Conservation (phyloP, 2,329 filamentous ascomycete genomes). For the Fusarium illudens region DNA sequence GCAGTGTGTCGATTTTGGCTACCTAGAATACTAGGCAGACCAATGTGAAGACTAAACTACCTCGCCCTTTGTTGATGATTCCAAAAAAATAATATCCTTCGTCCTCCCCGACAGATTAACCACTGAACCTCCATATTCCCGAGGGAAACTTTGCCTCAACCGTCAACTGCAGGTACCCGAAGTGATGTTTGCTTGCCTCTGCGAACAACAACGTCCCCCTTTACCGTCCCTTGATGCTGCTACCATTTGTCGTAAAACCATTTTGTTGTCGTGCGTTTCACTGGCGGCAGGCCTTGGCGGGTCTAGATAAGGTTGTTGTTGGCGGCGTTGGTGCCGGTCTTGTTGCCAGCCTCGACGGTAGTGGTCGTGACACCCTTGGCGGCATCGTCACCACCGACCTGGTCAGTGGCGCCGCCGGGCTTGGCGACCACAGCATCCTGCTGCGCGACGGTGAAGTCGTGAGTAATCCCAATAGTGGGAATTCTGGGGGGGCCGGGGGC, state of each 20-base stretch:
- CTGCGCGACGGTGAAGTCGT: background rate
- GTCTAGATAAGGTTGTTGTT: background rate
- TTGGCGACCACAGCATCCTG: background rate
- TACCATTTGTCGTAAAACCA: background rate
- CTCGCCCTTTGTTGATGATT: background rate
- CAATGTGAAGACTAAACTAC: background rate
- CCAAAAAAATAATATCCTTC: background rate
- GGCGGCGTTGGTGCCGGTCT: background rate
- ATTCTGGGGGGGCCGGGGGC: background rate
- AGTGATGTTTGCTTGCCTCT: background rate
- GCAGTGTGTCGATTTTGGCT: background rate
- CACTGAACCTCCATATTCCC: slow-evolving; percentile 10
- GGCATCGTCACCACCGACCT: background rate
- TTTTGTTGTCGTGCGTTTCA: background rate
- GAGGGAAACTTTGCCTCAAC: slow-evolving; percentile 2
- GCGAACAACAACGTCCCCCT: background rate
- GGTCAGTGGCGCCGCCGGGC: background rate
- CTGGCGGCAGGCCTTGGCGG: background rate
- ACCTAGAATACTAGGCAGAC: too few relatives aligned
- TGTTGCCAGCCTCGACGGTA: background rate
- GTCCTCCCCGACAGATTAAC: background rate
- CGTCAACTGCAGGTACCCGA: slow-evolving; percentile 8
- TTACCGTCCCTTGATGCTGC: background rate
- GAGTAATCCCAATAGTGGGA: background rate
- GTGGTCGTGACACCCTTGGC: background rate